These are phyloP conservation scores for Populus hybrid DNA, from an alignment of 441 rosid species.

Conservation along the genomic window DNA sequence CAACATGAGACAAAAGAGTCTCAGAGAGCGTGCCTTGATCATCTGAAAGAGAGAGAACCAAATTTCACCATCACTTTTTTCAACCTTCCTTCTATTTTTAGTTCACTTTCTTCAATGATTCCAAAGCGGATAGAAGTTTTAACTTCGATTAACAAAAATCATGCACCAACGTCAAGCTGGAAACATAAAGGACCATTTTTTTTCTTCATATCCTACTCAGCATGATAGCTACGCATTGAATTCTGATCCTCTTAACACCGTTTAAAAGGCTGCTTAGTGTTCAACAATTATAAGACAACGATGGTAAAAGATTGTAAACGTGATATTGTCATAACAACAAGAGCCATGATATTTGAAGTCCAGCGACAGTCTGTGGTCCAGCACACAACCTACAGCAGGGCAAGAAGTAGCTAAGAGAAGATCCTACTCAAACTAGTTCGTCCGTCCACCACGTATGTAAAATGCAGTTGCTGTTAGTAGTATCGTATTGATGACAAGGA, in stretches of 20 bases:
- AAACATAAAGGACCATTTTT: not conserved
- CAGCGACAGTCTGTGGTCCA: constrained; percentile 34
- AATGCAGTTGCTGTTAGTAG: constrained; percentile 46
- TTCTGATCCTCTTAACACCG: not conserved
- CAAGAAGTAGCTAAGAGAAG: constrained; percentile 23
- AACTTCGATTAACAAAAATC: not conserved
- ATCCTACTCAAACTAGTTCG: constrained; percentile 40
- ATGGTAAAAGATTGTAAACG: constrained; percentile 10
- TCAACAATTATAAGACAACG: not conserved
- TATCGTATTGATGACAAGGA: constrained; percentile 36
- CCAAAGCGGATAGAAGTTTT: not conserved
- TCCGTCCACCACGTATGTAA: constrained; percentile 37
- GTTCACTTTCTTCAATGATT: constrained; percentile 11
- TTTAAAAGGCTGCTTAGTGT: not conserved
- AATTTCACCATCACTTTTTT: constrained; percentile 2
- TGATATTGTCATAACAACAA: constrained; percentile 19
- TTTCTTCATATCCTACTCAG: not conserved
- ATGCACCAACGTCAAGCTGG: not conserved
- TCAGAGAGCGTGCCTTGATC: constrained; percentile 14
- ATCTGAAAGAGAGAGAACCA: not conserved
- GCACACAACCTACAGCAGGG: constrained; percentile 30
- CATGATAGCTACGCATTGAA: not conserved
- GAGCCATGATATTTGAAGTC: constrained; percentile 16
- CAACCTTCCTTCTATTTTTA: not conserved
- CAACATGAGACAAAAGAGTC: constrained; percentile 23